Conservation (phyloP, 257 asterid genomes). For the Handroanthus guayacan region DNA sequence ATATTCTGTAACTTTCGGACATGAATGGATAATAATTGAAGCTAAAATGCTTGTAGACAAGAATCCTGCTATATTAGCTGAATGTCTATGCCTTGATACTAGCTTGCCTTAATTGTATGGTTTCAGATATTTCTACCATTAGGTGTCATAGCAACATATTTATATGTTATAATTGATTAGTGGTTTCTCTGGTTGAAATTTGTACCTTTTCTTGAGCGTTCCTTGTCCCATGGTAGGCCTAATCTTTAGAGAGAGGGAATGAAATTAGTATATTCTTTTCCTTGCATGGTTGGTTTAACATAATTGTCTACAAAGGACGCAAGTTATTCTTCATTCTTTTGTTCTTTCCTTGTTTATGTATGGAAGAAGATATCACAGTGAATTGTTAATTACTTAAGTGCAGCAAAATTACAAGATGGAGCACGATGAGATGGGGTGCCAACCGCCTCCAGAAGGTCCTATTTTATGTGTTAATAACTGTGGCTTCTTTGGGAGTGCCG, state of each 20-base stretch:
- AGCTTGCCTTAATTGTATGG: not conserved
- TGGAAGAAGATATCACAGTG: not conserved
- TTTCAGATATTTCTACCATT: not conserved
- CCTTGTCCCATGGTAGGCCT: not conserved
- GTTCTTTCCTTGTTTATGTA: not conserved
- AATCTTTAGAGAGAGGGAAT: not conserved
- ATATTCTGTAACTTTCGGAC: not conserved
- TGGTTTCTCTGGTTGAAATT: not conserved
- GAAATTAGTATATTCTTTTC: constrained; percentile 16
- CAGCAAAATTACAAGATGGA: constrained; percentile 49
- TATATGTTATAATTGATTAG: not conserved
- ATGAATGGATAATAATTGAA: not conserved
- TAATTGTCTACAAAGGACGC: not conserved
- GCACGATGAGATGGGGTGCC: constrained; percentile 67
- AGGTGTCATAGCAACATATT: no score
- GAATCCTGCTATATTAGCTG: not conserved
- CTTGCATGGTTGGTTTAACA: not conserved
- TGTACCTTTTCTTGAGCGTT: not conserved
- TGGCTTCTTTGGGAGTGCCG: constrained; percentile 71
- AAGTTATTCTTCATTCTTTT: not conserved
- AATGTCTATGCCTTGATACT: not conserved
- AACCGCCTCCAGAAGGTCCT: constrained; percentile 60
- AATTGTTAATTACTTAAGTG: not conserved
- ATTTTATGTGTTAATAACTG: constrained; percentile 62
- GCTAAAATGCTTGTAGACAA: not conserved